Base-by-base conservation (phyloP, 305 asterid species). In the Fraxinus dipetala region DNA sequence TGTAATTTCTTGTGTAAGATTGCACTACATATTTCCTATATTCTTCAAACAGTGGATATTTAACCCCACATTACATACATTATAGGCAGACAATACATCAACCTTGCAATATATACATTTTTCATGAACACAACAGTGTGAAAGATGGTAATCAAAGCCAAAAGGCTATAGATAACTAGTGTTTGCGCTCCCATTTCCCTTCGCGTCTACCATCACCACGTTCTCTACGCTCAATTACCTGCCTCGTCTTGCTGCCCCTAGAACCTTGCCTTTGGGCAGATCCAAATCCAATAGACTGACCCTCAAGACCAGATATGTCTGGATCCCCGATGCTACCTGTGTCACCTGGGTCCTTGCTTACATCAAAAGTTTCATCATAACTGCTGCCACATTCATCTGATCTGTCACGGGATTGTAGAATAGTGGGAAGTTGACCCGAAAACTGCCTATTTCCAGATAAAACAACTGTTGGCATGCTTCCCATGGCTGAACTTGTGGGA, bases 131-230 rank as follows among this genome's bases (percentile, higher is more conserved):
- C 45, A 7, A 24, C 76, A 6, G 26, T 32, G 43, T 30, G 26
- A 34, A 72, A 31, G 48, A 72, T 72, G 48, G 26, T 72, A 69
- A 69, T 61, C 40, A 72, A 0, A 72, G 26, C 76, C 76, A 31
- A 72, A 34, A 2, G 13, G 79, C 13, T 18, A 75, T 4, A 26
- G 48, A 76, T 65, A 63, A 24, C 90, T 93, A 93, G 85, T 96
- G 98, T 86, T 94, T 96, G 16, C 99, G 88, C 87, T 96, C 99
- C 99, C 99, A 96, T 87, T 94, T 94, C 76, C 99, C 95, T 90
- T 94, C 98, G 2, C 97, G 95, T 69, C 99, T 90, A 56, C 91
- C 92, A 51, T 92, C 98, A 51, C 98, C 98, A 43, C 98, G 91
- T 85, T 94, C 98, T 88, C 96, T 91, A 83, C 98, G 89, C 79